phyloP scores from a whole-genome alignment of 2,329 filamentous ascomycete genomes.

The Fusarium veterinarium region DNA sequence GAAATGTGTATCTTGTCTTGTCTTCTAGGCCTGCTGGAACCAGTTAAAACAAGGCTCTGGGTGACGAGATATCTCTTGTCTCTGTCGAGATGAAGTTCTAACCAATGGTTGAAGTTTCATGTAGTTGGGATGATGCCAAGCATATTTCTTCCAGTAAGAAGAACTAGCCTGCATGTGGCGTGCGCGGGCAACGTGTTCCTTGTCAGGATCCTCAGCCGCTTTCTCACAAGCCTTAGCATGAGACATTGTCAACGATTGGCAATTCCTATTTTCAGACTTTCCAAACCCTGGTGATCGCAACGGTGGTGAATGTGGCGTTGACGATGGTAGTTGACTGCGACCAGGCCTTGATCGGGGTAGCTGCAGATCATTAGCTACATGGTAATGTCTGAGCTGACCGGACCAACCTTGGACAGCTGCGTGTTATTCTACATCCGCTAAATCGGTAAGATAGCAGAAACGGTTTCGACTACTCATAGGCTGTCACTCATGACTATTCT shows the following conservation, averaged over 20 bases:
- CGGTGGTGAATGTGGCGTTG: background rate
- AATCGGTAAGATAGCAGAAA: background rate
- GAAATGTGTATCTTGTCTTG: too few species aligned
- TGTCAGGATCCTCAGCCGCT: background rate
- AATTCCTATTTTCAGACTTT: background rate
- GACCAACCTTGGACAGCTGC: background rate
- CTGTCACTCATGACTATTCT: too few species aligned
- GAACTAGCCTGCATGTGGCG: background rate
- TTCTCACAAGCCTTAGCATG: background rate
- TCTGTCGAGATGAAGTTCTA: too few species aligned
- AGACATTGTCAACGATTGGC: fast-evolving
- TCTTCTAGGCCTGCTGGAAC: too few species aligned
- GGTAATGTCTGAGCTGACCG: background rate
- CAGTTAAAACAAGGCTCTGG: too few species aligned
- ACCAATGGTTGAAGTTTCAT: too few species aligned
- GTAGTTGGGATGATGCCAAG: background rate
- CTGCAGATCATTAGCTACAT: background rate
- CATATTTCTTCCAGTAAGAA: background rate
- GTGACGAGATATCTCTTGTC: too few species aligned
- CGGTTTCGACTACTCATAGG: background rate
- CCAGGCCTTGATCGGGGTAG: background rate
- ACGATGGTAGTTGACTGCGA: background rate
- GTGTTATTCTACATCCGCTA: background rate
- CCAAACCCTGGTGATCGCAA: fast-evolving
- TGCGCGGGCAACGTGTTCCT: background rate